Evolutionary conservation across 2,329 filamentous ascomycete genomes (phyloP), one percentile per base, ranked within the genome.

Genomic region (Exserohilum rostratum): DNA sequence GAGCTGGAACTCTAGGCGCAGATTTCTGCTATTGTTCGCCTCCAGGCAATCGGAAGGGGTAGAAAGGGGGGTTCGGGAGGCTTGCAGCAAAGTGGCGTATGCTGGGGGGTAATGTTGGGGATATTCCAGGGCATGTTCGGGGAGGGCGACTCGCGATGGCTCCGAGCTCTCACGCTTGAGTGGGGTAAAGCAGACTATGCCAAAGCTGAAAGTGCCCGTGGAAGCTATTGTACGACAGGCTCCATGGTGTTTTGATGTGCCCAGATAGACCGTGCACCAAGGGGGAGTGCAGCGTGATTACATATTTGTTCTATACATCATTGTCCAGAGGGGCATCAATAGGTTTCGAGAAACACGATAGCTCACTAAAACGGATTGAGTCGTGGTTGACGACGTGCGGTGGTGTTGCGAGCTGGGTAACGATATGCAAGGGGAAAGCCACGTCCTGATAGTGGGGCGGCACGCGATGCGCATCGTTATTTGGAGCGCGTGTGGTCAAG

Each of bases 381-480:
- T 3, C n/a, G 27, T 3, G 27, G 39, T 11, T 29, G n/a, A 30
- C 38, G 29, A 10, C 27, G 17, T 31, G 3, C 15, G 17, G 38
- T 27, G 37, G 27, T 30, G 31, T 50, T 15, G 31, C 20, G 27
- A 44, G 27, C 27, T 25, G 20, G 39, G 25, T 25, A 25, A 7
- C 22, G 22, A n/a, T 53, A 53, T 53, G 50, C 46, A 53, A 53
- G 50, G 46, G 50, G 38, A 25, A 29, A 53, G 50, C 50, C 38
- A 40, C 25, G 17, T 10, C 38, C 22, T 43, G 38, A 22, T 40
- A 25, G 22, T 25, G 22, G 20, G 31, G 20, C 22, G 22, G 38
- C 25, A 22, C 22, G 5, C n/a, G n/a, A 34, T 38, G 45, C 37
- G 37, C 30, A 30, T 18, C 30, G n/a, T 43, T 22, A 25, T 49